These are phyloP conservation scores for Malus sieversii DNA, from an alignment of 306 rosid species.

Conservation along the genomic window DNA sequence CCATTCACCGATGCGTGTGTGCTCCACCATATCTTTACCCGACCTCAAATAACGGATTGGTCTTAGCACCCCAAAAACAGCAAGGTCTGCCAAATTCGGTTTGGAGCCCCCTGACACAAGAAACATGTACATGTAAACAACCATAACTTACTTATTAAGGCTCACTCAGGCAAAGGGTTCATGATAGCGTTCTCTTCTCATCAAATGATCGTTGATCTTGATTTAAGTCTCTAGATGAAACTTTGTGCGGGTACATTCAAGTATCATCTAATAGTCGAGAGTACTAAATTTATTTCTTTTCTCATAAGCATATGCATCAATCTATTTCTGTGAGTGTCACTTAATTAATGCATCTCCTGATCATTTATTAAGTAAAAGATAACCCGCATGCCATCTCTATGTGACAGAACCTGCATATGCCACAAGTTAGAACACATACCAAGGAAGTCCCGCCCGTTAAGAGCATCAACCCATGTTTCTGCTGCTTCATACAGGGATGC, in stretches of 20 bases:
- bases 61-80: conserved; percentile 67
- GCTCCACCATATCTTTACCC: conserved; percentile 93
- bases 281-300: not conserved
- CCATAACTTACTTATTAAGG: not conserved
- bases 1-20: conserved; percentile 92
- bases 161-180: not conserved
- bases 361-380: not conserved
- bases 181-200: not conserved
- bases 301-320: not conserved
- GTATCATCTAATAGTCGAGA: not conserved
- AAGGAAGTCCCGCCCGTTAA: conserved; percentile 75
- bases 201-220: not conserved
- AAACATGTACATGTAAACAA: not conserved
- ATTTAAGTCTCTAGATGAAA: not conserved
- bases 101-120: conserved; percentile 46
- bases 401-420: not conserved
- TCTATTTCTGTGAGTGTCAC: not conserved
- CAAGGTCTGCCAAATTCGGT: conserved; percentile 52
- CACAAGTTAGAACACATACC: conserved; percentile 42
- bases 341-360: not conserved
- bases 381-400: conserved; percentile 7
- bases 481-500: conserved; percentile 90
- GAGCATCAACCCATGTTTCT: conserved; percentile 92
- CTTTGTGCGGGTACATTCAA: not conserved
- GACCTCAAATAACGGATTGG: conserved; percentile 88